Evolutionary conservation across 805 yeast genomes (phyloP).

Genomic region (Metahyphopichia silvanorum): DNA sequence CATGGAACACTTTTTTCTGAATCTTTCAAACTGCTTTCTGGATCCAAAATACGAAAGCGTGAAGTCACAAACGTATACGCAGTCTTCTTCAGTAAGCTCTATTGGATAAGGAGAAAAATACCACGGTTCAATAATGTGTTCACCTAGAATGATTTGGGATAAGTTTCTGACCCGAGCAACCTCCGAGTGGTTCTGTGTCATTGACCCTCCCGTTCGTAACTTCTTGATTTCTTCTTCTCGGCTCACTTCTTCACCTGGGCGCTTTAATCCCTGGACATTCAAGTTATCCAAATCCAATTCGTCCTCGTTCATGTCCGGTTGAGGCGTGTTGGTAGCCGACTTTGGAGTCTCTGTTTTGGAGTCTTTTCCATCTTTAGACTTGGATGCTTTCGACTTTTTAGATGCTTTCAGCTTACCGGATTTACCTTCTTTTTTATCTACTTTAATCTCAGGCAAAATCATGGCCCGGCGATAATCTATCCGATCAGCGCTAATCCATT

Average conservation of each 20-base stretch:
- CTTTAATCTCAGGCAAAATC: constrained; percentile 62
- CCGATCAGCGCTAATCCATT: constrained; percentile 78
- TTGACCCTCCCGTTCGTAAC: constrained; percentile 91
- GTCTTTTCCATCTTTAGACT: constrained; percentile 10
- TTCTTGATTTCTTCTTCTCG: constrained; percentile 92
- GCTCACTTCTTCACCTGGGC: constrained; percentile 68
- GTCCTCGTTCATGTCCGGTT: constrained; percentile 45
- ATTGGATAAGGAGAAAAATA: constrained; percentile 96
- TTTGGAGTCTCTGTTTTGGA: constrained; percentile 11
- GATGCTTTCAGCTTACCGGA: constrained; percentile 23
- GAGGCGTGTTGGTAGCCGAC: constrained; percentile 19
- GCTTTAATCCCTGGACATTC: constrained; percentile 75
- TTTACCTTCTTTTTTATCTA: constrained; percentile 44
- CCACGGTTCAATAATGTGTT: constrained; percentile 96
- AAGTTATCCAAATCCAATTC: constrained; percentile 81
- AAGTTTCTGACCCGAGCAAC: constrained; percentile 89
- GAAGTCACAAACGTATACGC: constrained; percentile 86
- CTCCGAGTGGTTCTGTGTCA: constrained; percentile 86
- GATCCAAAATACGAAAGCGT: constrained; percentile 87
- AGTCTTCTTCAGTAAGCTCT: constrained; percentile 90
- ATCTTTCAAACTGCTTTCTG: constrained; percentile 86
- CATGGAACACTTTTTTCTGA: constrained; percentile 80
- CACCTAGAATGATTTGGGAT: constrained; percentile 76
- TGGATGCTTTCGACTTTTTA: constrained; percentile 20
- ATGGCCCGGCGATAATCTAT: constrained; percentile 72